Evolutionary conservation across 75 land plant species (phyloP).

Genomic region (Ceratopteris richardii): DNA sequence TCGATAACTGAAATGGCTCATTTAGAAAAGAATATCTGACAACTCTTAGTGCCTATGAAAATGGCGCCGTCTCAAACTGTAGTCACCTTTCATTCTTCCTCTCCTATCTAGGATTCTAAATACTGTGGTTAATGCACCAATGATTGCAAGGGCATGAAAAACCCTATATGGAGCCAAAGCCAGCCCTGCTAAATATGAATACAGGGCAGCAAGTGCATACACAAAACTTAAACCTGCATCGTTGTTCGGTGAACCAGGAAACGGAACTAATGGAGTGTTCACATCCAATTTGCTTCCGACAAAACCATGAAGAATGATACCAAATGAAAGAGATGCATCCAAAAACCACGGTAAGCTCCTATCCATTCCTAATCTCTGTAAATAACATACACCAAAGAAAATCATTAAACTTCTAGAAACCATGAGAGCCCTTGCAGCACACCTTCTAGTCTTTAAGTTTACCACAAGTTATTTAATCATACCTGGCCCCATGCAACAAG

Average conservation of each 20-base stretch:
- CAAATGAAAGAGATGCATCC: conserved; percentile 67
- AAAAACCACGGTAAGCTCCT: conserved; percentile 61
- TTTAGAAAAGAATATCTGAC: too few relatives aligned
- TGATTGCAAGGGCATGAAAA: conserved; percentile 60
- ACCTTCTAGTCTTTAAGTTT: background rate
- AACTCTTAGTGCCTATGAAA: conserved; percentile 49
- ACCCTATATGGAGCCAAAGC: conserved; percentile 63
- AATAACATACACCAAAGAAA: conserved; percentile 9
- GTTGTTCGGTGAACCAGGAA: conserved; percentile 23
- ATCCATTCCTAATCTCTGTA: conserved; percentile 72
- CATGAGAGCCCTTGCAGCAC: background rate
- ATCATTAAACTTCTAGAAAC: background rate
- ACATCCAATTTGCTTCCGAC: conserved; percentile 37
- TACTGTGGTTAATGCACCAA: conserved; percentile 44
- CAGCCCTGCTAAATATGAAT: conserved; percentile 52
- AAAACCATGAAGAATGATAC: conserved; percentile 75
- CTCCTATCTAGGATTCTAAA: conserved; percentile 37
- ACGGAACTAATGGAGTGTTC: conserved; percentile 23
- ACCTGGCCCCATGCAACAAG: conserved; percentile 92
- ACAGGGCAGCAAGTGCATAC: conserved; percentile 63
- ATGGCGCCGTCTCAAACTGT: conserved; percentile 40
- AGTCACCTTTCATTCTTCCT: conserved; percentile 42
- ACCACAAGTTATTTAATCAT: background rate
- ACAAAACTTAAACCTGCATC: conserved; percentile 43
- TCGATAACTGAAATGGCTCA: too few relatives aligned